Evolutionary conservation across 192 early-diverging fungal species (phyloP).

Genomic region (Allomyces macrogynus): DNA sequence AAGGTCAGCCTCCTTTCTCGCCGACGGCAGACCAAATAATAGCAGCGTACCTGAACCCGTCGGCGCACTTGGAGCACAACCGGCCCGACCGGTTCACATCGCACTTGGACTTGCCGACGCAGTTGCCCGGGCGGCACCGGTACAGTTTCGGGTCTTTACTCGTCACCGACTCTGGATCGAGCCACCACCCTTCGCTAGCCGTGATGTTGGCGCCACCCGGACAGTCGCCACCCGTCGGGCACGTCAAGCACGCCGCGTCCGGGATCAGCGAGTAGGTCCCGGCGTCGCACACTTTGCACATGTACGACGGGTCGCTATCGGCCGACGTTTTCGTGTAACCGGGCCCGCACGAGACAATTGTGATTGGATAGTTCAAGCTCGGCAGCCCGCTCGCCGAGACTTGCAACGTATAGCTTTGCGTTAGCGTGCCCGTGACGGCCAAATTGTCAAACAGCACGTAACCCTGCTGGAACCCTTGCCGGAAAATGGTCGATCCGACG

Average conservation of each 20-base stretch:
- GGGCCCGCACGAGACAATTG: neutral
- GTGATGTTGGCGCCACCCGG: neutral
- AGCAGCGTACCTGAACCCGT: neutral
- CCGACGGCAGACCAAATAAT: neutral
- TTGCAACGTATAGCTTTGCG: neutral
- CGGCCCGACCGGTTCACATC: neutral
- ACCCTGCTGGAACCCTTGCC: neutral
- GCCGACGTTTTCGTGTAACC: neutral
- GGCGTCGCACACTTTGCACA: neutral
- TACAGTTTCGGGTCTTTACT: neutral
- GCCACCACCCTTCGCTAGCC: neutral
- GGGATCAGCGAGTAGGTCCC: neutral
- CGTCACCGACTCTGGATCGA: neutral
- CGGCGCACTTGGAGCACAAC: neutral
- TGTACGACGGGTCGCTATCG: neutral
- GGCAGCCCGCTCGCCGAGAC: neutral
- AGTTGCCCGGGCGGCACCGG: neutral
- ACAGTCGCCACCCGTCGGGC: neutral
- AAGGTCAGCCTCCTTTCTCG: too few species aligned
- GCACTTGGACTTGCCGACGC: neutral
- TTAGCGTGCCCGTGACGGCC: neutral
- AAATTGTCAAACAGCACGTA: neutral
- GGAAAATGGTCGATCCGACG: neutral
- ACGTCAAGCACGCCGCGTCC: neutral
- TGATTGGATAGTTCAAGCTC: neutral